Conservation (phyloP, 257 asterid genomes). For the Lycium ferocissimum region DNA sequence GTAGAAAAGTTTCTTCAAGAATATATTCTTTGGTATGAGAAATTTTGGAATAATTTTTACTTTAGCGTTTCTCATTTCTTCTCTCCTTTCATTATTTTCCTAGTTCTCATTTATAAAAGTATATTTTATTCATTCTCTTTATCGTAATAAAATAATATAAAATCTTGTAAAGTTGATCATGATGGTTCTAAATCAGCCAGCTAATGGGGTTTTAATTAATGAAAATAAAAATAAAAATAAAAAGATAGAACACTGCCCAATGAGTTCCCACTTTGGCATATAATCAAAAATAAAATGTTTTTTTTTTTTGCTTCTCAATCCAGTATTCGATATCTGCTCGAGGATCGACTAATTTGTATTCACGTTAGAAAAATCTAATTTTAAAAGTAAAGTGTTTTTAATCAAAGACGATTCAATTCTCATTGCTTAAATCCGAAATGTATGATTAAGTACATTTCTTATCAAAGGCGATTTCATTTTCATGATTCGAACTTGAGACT, state of each 20-base stretch:
- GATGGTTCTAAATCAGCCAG: background rate
- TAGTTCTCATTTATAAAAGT: background rate
- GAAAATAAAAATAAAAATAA: background rate
- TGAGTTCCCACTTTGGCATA: slow-evolving; percentile 7
- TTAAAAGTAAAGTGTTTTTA: too few species aligned
- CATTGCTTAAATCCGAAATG: background rate
- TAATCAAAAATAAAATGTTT: too few species aligned
- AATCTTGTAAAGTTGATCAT: background rate
- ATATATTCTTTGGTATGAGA: slow-evolving; percentile 18
- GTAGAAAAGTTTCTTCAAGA: background rate
- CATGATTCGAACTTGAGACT: too few species aligned
- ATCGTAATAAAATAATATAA: background rate
- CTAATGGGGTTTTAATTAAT: background rate
- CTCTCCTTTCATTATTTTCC: background rate
- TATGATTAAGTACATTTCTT: too few species aligned
- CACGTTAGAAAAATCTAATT: too few species aligned
- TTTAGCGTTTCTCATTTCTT: background rate
- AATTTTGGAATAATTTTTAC: slow-evolving; percentile 7
- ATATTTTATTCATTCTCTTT: background rate
- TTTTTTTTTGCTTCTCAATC: too few species aligned
- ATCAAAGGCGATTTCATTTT: too few species aligned
- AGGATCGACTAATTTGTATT: too few species aligned
- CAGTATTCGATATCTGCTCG: too few species aligned
- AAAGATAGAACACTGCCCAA: background rate
- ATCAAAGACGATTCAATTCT: too few species aligned